Evolutionary conservation across 192 early-diverging fungal genomes (phyloP), one percentile per base, ranked within the genome.

Genomic region (Umbelopsis vinacea): DNA sequence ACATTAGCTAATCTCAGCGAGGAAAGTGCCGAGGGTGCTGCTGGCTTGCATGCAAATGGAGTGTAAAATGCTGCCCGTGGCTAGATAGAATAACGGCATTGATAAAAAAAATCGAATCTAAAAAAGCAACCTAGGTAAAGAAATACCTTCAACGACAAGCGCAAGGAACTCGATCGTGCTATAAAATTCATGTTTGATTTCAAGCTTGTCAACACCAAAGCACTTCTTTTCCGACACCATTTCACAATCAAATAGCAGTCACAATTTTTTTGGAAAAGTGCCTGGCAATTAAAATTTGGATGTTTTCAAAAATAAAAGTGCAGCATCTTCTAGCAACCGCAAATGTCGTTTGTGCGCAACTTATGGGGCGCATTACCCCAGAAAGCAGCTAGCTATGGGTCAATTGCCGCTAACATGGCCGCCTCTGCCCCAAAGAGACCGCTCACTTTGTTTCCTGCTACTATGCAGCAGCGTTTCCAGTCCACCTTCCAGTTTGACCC

Each of bases 321-420:
- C 53, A 54, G 53, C 26, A 54, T 22, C 23, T 54, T 54, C 26
- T 26, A 29, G 33, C 57, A 29, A 63, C 26, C 40, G 46, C 66
- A 45, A n/a, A 79, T 79, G 77, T 71, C 72, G 33, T 74, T 79
- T 68, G 72, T 79, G 47, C 72, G 72, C 45, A 67, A 69, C 60
- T 52, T 79, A 38, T 67, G 74, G 57, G 77, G 77, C 33, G 77
- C 66, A 21, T 45, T 74, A 40, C 69, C 69, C 35, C 73, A 57
- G 40, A 79, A 33, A 68, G 77, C 66, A 15, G 40, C 52, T 19
- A 66, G 52, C 21, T 48, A 66, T 26, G 67, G 66, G 11, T 69
- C 72, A 37, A 29, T 22, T 19, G 37, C 40, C 15, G 21, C 21
- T 48, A 55, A 45, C 17, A 46, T 63, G 40, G 40, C 67, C 11